Base-by-base conservation (phyloP, 2,329 filamentous ascomycete species). In the Aspergillus nomiae region DNA sequence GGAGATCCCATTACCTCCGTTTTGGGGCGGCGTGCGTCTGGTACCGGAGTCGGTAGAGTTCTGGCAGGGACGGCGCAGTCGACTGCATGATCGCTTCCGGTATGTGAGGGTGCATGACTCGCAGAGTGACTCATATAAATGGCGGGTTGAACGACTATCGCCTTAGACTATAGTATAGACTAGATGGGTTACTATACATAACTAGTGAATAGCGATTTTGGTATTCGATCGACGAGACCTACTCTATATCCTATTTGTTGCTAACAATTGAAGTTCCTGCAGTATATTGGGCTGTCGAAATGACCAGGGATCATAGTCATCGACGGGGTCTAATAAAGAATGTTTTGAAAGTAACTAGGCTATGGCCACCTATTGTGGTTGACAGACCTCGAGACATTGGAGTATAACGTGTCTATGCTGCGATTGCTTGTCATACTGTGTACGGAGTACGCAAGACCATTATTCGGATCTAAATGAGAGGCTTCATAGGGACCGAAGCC, bases 1-100 rank as follows among this genome's bases (percentile, higher is more conserved):
- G 32, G 80, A 91, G 61, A 96, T 99, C 68, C 94, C 94, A 1
- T 89, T 97, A 56, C 95, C 95, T 4, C 89, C 91, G 11, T 97
- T 97, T 76, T 99, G 95, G 95, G 95, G 95, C 34, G 95, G 95
- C 0, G 76, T 97, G 76, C 88, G 94, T 70, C 86, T 99, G 64
- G 85, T 94, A 67, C 94, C 95, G 0, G 90, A 93, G 73, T 87
- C 88, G 70, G 85, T 99, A 56, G 95, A 99, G 84, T 99, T 99
- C 77, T 99, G 95, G 87, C 94, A 97, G 83, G 95, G 95, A 3
- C 86, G 95, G 71, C 86, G 92, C 74, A 97, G 90, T 80, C 85
- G 95, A 63, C 80, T 99, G 77, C 95, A 99, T 80, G 95, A 99
- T 83, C 90, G 95, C 28, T 98, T 99, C 76, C 86, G 89, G 65